A percentile compares a stretch with the other conserved stretches of the same genome.
Conservation (phyloP, 169 alveolate species). For the Fabrea salina region DNA sequence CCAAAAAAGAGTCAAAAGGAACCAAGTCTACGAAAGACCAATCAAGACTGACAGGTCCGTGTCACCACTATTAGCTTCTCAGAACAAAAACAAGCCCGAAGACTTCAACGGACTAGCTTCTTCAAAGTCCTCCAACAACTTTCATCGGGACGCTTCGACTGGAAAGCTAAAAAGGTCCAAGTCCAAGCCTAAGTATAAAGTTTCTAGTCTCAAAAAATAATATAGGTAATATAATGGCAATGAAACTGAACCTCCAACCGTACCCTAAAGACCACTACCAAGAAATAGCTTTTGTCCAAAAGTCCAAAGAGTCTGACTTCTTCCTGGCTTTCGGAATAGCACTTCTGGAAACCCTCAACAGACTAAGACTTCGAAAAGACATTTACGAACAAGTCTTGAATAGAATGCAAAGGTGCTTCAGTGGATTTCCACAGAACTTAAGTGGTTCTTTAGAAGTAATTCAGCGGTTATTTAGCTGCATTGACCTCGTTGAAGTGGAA, state of each 20-base stretch:
- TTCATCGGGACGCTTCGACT: background rate
- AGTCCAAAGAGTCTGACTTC: too few species aligned
- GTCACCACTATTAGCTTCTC: background rate
- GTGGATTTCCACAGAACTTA: too few species aligned
- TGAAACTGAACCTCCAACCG: background rate
- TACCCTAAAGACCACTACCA: background rate
- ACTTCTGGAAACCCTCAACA: too few species aligned
- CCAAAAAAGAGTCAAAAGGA: background rate
- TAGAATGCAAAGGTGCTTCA: too few species aligned
- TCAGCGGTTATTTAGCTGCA: too few species aligned
- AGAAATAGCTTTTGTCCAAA: background rate
- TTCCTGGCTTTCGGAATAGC: too few species aligned
- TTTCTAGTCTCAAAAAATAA: background rate
- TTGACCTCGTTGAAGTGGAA: background rate
- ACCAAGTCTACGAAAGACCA: background rate
- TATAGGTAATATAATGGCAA: background rate
- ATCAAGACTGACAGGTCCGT: background rate
- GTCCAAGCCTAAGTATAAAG: slow-evolving; percentile 3
- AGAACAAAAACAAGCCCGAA: background rate
- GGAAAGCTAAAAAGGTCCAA: background rate
- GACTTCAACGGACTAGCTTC: background rate
- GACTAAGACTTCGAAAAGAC: too few species aligned
- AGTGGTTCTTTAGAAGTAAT: too few species aligned
- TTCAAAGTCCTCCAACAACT: background rate
- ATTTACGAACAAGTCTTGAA: too few species aligned